A percentile compares a stretch with the other conserved stretches of the same genome.
These are phyloP conservation scores for Plantago lanceolata DNA, from an alignment of 305 asterid species.

Conservation along the genomic window DNA sequence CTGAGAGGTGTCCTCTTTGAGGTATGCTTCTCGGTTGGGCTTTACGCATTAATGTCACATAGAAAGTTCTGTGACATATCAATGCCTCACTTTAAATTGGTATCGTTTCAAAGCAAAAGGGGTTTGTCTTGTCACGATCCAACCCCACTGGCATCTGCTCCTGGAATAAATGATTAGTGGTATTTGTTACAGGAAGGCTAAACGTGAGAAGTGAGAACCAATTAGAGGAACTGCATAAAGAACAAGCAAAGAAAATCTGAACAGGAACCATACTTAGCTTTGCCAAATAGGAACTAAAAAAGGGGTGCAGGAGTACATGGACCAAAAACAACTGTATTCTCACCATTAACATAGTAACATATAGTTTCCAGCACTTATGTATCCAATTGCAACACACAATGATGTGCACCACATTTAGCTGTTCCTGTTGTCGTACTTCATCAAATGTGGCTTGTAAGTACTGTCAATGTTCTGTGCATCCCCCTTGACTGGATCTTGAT, in stretches of 20 bases:
- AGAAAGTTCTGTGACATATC: slow-evolving; percentile 17
- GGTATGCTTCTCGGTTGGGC: slow-evolving; percentile 75
- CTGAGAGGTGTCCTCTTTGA: slow-evolving; percentile 81
- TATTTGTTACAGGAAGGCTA: slow-evolving; percentile 14
- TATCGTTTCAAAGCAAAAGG: slow-evolving; percentile 14
- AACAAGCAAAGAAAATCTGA: not conserved
- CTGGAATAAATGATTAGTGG: slow-evolving; percentile 10
- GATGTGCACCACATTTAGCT: not conserved
- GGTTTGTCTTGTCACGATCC: slow-evolving; percentile 1
- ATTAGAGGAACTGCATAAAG: slow-evolving; percentile 5
- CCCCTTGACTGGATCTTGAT: not conserved
- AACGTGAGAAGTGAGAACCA: not conserved
- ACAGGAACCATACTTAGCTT: not conserved
- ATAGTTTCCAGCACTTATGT: not conserved
- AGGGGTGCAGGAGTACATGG: not conserved
- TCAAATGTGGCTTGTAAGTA: not conserved
- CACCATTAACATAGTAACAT: no score
- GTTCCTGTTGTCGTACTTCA: not conserved
- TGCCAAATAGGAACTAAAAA: not conserved
- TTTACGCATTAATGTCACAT: slow-evolving; percentile 30
- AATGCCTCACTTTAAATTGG: slow-evolving; percentile 19
- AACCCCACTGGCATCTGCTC: not conserved
- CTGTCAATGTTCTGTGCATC: not conserved
- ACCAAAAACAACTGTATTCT: no score
- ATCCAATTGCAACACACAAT: not conserved